These are phyloP conservation scores for Solanum rostratum DNA, from an alignment of 257 asterid species.

Conservation along the genomic window DNA sequence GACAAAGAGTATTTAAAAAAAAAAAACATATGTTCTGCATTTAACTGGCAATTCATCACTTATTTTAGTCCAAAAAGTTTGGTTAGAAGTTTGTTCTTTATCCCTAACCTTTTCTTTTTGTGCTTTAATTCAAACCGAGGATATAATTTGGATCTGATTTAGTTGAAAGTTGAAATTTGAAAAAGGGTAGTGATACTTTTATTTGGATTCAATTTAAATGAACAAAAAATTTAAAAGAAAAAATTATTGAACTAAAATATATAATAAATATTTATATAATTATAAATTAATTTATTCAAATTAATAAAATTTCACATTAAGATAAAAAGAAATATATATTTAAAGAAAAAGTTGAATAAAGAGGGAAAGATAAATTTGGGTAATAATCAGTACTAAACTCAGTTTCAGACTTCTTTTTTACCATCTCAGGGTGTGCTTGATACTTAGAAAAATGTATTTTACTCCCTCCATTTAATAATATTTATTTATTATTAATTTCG, in stretches of 20 bases:
- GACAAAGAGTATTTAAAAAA: too few species aligned
- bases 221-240: too few species aligned
- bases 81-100: neutral
- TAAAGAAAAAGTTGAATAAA: neutral
- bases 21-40: neutral
- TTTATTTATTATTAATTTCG: too few species aligned
- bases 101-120: neutral
- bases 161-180: neutral
- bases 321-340: too few species aligned
- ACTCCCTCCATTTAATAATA: too few species aligned
- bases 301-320: too few species aligned
- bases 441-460: neutral
- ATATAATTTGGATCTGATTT: neutral
- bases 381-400: neutral
- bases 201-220: too few species aligned
- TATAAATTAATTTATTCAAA: neutral
- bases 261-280: neutral
- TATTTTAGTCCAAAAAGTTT: neutral
- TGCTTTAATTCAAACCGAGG: neutral
- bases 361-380: neutral
- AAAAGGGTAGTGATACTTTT: too few species aligned
- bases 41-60: neutral
- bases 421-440: neutral
- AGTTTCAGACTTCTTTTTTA: neutral
- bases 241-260: too few species aligned